Evolutionary conservation across 1,139 yeast species (phyloP), one percentile per base, ranked within the genome.

Genomic region (Blastobotrys elegans): DNA sequence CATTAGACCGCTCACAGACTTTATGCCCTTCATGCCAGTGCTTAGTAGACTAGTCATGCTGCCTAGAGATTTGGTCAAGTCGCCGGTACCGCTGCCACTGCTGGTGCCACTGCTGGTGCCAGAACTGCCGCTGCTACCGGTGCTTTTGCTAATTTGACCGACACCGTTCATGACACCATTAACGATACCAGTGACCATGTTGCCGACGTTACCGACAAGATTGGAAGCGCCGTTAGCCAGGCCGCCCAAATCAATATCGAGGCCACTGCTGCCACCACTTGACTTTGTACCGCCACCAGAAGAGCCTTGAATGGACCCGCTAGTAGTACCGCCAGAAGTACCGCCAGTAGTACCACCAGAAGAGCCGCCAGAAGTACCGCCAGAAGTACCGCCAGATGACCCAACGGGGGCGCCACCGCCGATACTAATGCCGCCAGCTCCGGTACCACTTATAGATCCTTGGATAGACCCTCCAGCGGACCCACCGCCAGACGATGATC

Each of bases 211-310:
- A 24, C 27, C 10, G 27, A 24, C 10, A 24, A 24, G 5, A 24
- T 10, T 24, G 27, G 8, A 6, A 24, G 10, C 27, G 10, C 27
- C 27, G 10, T 24, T 24, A 5, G 10, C 8, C 27, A 24, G 8
- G 27, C 27, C 27, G 27, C 27, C 27, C 27, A 5, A 24, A 24
- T 24, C 10, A 24, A 24, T 10, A 5, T 24, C 27, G 8, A 24
- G 27, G 27, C 27, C 10, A 10, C 10, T 24, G 27, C 8, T 24
- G 20, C 18, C 20, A 7, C 27, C 40, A 22, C 7, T 10, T 17
- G 40, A 17, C 16, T 13, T 34, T 4, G 18, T 18, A 37, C 40
- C 30, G 18, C 40, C 40, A 16, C 40, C 26, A 36, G 40, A 21
- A n/a, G 40, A 26, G 20, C 31, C 30, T 17, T 17, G 7, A 31